Percentiles rank a stretch among this genome's conserved stretches.
Conservation (phyloP, 257 asterid genomes). For the Rubia yunnanensis region DNA sequence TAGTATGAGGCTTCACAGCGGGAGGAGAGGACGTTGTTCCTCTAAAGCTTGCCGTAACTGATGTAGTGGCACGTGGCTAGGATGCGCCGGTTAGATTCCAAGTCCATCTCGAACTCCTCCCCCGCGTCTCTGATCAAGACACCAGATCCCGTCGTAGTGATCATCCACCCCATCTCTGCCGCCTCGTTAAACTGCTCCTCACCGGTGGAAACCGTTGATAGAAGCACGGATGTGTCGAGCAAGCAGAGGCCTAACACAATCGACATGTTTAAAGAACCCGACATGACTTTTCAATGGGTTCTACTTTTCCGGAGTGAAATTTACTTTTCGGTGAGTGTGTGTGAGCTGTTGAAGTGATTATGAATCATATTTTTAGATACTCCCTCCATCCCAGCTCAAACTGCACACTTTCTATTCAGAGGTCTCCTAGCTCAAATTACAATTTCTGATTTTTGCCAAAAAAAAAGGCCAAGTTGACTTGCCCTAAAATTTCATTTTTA, state of each 20-base stretch:
- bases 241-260: constrained; percentile 3
- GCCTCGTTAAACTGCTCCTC: constrained; percentile 24
- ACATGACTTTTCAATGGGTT: constrained; percentile 10
- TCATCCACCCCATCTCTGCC: constrained; percentile 36
- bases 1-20: constrained; percentile 90
- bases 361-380: too few species aligned
- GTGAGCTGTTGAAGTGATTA: too few species aligned
- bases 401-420: too few species aligned
- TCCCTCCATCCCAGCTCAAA: too few species aligned
- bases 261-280: constrained; percentile 3
- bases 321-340: background rate
- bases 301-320: background rate
- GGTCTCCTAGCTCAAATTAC: too few species aligned
- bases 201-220: constrained; percentile 33
- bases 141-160: constrained; percentile 59
- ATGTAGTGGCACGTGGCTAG: constrained; percentile 49
- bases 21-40: constrained; percentile 80
- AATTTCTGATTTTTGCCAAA: too few species aligned
- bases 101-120: constrained; percentile 60
- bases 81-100: constrained; percentile 73
- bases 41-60: constrained; percentile 88
- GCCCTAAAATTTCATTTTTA: too few species aligned
- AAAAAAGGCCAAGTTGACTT: too few species aligned
- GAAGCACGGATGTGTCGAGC: constrained; percentile 6
- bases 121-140: constrained; percentile 30